Evolutionary conservation across 169 alveolate species (phyloP).

Genomic region (Plasmodium billcollinsi): DNA sequence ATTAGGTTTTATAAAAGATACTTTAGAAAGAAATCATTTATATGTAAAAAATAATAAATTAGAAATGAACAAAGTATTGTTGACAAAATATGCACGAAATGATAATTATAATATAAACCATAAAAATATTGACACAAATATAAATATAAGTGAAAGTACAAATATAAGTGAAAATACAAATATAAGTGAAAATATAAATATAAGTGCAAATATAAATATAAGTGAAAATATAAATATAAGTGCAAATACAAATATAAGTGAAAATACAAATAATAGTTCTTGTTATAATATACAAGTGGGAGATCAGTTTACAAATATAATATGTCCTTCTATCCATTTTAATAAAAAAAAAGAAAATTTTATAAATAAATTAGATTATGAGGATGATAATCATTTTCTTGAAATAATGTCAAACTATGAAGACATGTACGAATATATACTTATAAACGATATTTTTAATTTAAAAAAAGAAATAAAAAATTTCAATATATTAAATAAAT

Average conservation of each 20-base stretch:
- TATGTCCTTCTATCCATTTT: not conserved
- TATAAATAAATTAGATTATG: not conserved
- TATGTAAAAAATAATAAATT: not conserved
- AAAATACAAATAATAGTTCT: not conserved
- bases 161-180: not conserved
- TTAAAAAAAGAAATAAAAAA: slow-evolving; percentile 10
- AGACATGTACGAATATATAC: too few species aligned
- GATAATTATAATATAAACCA: not conserved
- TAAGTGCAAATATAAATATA: too few species aligned
- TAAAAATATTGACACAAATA: not conserved
- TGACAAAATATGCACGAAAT: not conserved
- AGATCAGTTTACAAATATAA: not conserved
- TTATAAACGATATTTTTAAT: slow-evolving; percentile 1
- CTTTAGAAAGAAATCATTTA: not conserved
- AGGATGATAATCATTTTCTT: not conserved
- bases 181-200: too few species aligned
- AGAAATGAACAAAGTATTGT: not conserved
- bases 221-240: too few species aligned
- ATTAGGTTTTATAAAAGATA: not conserved
- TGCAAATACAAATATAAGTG: too few species aligned
- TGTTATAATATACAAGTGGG: not conserved
- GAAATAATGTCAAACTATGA: not conserved
- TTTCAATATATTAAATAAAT: slow-evolving; percentile 11
- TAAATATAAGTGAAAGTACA: not conserved
- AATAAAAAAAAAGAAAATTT: not conserved